phyloP scores from a whole-genome alignment of 2,329 filamentous ascomycete genomes.

The Nothopassalora personata region DNA sequence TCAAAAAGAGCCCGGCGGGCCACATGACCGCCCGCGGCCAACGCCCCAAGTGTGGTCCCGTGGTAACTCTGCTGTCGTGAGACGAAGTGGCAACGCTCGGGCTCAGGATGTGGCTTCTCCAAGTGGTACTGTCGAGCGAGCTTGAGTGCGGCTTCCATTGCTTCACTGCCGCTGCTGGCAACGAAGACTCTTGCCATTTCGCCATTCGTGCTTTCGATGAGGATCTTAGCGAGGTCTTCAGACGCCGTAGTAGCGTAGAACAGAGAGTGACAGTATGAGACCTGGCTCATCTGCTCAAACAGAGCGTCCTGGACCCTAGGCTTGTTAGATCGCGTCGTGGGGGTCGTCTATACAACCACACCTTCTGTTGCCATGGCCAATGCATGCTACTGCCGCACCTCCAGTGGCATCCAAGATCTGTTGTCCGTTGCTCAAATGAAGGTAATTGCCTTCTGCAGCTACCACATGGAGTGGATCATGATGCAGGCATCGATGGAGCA shows the following conservation, averaged over 20 bases:
- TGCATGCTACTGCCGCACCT: conserved; percentile 65
- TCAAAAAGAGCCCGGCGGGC: conserved; percentile 58
- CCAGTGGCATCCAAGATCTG: conserved; percentile 66
- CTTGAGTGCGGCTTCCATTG: conserved; percentile 64
- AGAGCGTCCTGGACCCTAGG: conserved; percentile 54
- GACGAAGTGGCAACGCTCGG: conserved; percentile 57
- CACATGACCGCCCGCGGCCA: conserved; percentile 60
- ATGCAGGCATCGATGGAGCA: conserved; percentile 51
- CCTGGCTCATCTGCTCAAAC: conserved; percentile 51
- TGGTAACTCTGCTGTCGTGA: conserved; percentile 63
- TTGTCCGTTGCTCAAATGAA: conserved; percentile 52
- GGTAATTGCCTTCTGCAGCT: conserved; percentile 47
- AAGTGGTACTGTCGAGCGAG: conserved; percentile 61
- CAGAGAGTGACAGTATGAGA: conserved; percentile 55
- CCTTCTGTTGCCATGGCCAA: conserved; percentile 62
- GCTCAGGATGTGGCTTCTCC: conserved; percentile 50
- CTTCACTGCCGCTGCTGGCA: conserved; percentile 58
- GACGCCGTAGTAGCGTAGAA: conserved; percentile 53
- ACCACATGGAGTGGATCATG: conserved; percentile 44
- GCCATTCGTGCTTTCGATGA: conserved; percentile 49
- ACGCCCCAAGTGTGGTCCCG: conserved; percentile 62
- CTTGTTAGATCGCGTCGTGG: neutral
- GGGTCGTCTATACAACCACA: conserved; percentile 9
- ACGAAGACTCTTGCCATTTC: conserved; percentile 53
- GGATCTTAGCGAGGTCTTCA: conserved; percentile 48